Percentiles rank a stretch among this genome's conserved stretches.
phyloP scores from a whole-genome alignment of 2,329 filamentous ascomycete species.

The Neodidymelliopsis sp. region DNA sequence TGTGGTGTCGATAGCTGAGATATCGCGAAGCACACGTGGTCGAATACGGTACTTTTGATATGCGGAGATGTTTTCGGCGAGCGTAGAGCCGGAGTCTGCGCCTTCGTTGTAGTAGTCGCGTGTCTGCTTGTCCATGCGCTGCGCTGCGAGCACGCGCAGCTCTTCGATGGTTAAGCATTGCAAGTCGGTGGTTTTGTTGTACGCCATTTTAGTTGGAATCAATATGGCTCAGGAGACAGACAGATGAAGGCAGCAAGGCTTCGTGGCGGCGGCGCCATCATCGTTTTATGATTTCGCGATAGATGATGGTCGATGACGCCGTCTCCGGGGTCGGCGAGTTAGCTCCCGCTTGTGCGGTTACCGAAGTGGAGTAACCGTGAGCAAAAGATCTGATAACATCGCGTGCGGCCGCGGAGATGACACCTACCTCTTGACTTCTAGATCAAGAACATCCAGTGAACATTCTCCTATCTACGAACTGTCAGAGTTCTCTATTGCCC shows the following conservation, averaged over 20 bases:
- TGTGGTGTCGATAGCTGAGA: conserved; percentile 48
- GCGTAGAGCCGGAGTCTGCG: conserved; percentile 31
- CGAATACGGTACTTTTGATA: conserved; percentile 44
- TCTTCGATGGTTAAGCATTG: conserved; percentile 40
- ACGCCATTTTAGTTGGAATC: conserved; percentile 18
- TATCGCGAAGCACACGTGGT: conserved; percentile 50
- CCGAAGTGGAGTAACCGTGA: conserved; percentile 4
- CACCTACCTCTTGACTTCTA: not conserved
- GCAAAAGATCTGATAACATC: conserved; percentile 8
- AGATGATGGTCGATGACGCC: conserved; percentile 18
- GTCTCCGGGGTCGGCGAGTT: conserved; percentile 13
- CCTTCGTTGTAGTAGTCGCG: conserved; percentile 42
- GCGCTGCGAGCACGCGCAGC: conserved; percentile 32
- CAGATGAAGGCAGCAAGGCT: not conserved
- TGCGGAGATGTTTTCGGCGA: conserved; percentile 37
- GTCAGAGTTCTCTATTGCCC: not conserved
- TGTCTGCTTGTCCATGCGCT: conserved; percentile 43
- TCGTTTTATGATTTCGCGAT: conserved; percentile 9
- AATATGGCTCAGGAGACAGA: too few relatives aligned
- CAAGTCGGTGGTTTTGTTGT: conserved; percentile 29
- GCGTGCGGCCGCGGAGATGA: not conserved
- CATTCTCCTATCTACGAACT: not conserved
- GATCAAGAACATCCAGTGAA: not conserved
- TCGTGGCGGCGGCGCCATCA: conserved; percentile 2
- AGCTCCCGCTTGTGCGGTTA: conserved; percentile 14